Base-by-base conservation (phyloP, 371 early-diverging fungal genomes). In the Thermomucor indicae-seudaticae region DNA sequence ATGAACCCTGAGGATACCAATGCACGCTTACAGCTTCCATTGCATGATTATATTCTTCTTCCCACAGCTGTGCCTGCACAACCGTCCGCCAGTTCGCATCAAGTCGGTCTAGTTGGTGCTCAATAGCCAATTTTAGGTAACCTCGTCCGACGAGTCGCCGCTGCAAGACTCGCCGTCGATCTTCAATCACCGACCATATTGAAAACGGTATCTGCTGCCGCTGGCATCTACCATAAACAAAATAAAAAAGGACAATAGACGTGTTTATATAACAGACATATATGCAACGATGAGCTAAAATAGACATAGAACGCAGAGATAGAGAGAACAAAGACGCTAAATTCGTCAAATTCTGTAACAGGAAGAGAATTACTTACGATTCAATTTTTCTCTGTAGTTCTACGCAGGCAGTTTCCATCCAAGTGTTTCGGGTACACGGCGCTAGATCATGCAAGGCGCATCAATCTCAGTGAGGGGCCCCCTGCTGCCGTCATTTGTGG, bases 311-410 rank as follows among this genome's bases (percentile, higher is more conserved):
- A n/a, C n/a, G n/a, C n/a, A n/a, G n/a, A n/a, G n/a, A n/a, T n/a
- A n/a, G n/a, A n/a, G n/a, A n/a, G n/a, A n/a, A n/a, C n/a, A n/a
- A n/a, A n/a, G n/a, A n/a, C n/a, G n/a, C n/a, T n/a, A n/a, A n/a
- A n/a, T n/a, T n/a, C n/a, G n/a, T n/a, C n/a, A n/a, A n/a, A n/a
- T n/a, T n/a, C n/a, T n/a, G n/a, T n/a, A n/a, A n/a, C n/a, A n/a
- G n/a, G n/a, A n/a, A n/a, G n/a, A n/a, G n/a, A n/a, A n/a, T n/a
- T n/a, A 19, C 37, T 38, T 34, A 57, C 57, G 43, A 7, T 19
- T 49, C 50, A 24, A 51, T 46, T 34, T 47, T 49, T 3, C 49
- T 23, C 27, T 57, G 50, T 25, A 57, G 29, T 45, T 51, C 57
- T 16, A 50, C 29, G 16, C 53, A 28, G 23, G 47, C 57, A 17